Base-by-base conservation (phyloP, 78 protist genomes). In the Dictyostelium capitatum region DNA sequence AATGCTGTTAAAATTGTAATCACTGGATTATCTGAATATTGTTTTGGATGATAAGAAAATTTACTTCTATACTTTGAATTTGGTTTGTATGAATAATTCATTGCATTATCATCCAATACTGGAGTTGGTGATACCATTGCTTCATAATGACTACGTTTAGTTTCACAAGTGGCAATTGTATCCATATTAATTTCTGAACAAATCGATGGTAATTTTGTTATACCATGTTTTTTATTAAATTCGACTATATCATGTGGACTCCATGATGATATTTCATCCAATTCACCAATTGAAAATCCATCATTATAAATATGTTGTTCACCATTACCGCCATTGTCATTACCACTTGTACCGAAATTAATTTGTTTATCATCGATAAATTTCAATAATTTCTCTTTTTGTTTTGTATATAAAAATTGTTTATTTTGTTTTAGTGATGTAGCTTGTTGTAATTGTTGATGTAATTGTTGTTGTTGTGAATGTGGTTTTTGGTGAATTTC, bases 1-100 rank as follows among this genome's bases (percentile, higher is more conserved):
- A 43, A 85, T 5, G 92, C 75, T 20, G 92, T 85, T 10, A 85
- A 48, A 62, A 85, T 85, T 1, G 92, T 74, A 12, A 85, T 64
- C 10, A 85, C 28, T 11, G 92, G 92, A 7, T 70, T 30, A 10
- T 37, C 20, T 9, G 47, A 15, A 10, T 20, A 41, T 20, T 72
- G 32, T 14, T 19, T 59, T 20, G 92, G 92, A 3, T 62, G 11
- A 54, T 74, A 85, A 1, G 62, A 73, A 75, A 32, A 85, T 28
- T 47, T 41, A 8, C 83, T 83, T 25, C 92, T 46, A 25, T 11
- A 17, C 2, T 53, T 32, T 25, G 72, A 28, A 43, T 59, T 28
- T 14, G 92, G 70, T 64, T 59, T 74, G 25, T 59, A 32, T 11
- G 92, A 25, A 20, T 85, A 85, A 41, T 85, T 59, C 92, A 85